Percentiles rank a stretch among this genome's conserved stretches.
Evolutionary conservation across 2,329 filamentous ascomycete genomes (phyloP).

Genomic region (Ploettnerulaceae sp.): DNA sequence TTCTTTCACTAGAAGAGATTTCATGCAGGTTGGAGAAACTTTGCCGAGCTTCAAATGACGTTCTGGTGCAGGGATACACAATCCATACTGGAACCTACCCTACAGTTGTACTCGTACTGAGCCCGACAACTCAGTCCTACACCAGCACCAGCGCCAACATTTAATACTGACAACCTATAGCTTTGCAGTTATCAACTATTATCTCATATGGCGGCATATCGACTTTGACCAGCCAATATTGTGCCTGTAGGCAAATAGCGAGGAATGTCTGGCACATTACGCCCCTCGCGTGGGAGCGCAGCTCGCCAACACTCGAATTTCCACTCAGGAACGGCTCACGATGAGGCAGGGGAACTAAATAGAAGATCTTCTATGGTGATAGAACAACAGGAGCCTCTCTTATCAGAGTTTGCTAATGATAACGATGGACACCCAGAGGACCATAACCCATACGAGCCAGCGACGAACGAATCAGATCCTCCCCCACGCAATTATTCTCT

Average conservation of each 20-base stretch:
- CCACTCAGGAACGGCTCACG: slow-evolving; percentile 40
- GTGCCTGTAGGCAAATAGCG: neutral
- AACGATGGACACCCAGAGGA: neutral
- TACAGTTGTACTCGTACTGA: too few relatives aligned
- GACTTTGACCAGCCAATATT: too few relatives aligned
- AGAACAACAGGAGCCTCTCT: slow-evolving; percentile 10
- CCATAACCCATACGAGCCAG: slow-evolving; percentile 29
- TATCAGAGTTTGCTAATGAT: neutral
- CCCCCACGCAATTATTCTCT: slow-evolving; percentile 25
- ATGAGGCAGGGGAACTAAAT: slow-evolving; percentile 41
- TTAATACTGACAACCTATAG: too few relatives aligned
- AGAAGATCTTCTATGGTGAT: slow-evolving; percentile 33
- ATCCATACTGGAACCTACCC: neutral
- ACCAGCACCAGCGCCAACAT: too few relatives aligned
- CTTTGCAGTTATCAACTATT: too few relatives aligned
- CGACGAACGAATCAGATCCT: slow-evolving; percentile 24
- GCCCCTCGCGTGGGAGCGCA: slow-evolving; percentile 4
- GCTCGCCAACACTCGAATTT: slow-evolving; percentile 38
- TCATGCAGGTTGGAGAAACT: slow-evolving; percentile 3
- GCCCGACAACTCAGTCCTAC: too few relatives aligned
- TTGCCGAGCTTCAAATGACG: slow-evolving; percentile 13
- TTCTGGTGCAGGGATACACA: slow-evolving; percentile 7
- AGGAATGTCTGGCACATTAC: slow-evolving; percentile 12
- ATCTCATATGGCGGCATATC: too few relatives aligned
- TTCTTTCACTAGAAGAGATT: slow-evolving; percentile 1